These are phyloP conservation scores for Poa annua DNA, from an alignment of 176 grass and related monocot species.

Conservation along the genomic window DNA sequence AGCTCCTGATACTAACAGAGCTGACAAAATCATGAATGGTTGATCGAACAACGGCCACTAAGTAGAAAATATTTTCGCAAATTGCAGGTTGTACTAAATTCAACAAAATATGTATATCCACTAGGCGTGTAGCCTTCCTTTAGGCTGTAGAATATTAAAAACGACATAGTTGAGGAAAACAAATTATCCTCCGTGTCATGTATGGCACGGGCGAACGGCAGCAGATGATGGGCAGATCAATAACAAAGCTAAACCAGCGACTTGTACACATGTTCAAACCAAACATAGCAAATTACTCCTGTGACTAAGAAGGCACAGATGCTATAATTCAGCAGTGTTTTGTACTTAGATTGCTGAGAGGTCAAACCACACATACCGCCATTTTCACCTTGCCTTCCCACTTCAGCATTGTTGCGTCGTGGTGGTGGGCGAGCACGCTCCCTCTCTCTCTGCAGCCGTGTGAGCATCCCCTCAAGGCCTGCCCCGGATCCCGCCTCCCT, in stretches of 20 bases:
- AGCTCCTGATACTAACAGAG: background rate
- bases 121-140: background rate
- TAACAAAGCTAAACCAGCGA: conserved; percentile 6
- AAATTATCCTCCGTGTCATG: background rate
- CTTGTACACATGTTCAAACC: background rate
- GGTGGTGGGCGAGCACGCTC: background rate
- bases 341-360: background rate
- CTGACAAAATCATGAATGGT: background rate
- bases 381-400: background rate
- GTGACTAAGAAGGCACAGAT: background rate
- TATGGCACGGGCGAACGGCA: background rate
- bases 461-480: conserved; percentile 59
- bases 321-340: background rate
- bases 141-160: background rate
- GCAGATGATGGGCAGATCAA: background rate
- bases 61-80: conserved; percentile 13
- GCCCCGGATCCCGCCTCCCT: conserved; percentile 30
- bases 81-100: background rate
- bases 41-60: background rate
- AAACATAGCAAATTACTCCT: background rate
- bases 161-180: background rate
- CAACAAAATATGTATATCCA: background rate
- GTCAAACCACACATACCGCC: conserved; percentile 28
- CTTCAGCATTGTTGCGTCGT: background rate
- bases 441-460: conserved; percentile 55